Conservation (phyloP, 2,329 filamentous ascomycete species). For the Microdochium nivale region DNA sequence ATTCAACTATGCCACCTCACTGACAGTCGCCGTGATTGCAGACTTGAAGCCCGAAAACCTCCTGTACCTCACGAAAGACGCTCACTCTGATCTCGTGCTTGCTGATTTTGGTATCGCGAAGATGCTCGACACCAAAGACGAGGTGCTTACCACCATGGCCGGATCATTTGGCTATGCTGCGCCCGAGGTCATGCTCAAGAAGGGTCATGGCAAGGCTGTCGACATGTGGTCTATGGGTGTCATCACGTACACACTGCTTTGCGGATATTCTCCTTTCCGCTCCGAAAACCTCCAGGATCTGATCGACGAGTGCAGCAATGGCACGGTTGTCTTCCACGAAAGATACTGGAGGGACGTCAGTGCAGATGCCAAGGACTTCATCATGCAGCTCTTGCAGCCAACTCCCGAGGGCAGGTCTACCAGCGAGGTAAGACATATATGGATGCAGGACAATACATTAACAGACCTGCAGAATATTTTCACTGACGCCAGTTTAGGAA, state of each 20-base stretch:
- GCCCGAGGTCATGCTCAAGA: conserved; percentile 96
- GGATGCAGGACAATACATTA: conserved; percentile 1
- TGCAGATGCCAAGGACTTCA: conserved; percentile 91
- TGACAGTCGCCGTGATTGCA: conserved; percentile 24
- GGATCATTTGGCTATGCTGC: conserved; percentile 97
- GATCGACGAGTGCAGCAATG: conserved; percentile 85
- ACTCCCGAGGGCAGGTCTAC: conserved; percentile 68
- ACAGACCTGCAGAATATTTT: too few species aligned
- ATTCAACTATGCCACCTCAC: background rate
- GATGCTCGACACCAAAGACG: conserved; percentile 84
- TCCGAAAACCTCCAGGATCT: conserved; percentile 89
- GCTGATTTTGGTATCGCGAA: conserved; percentile 99
- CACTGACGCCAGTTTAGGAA: conserved; percentile 37
- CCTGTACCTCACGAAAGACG: conserved; percentile 74
- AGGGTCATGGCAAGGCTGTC: conserved; percentile 93
- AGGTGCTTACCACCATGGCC: conserved; percentile 95
- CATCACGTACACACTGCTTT: conserved; percentile 96
- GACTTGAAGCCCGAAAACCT: conserved; percentile 98
- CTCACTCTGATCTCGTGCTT: conserved; percentile 78
- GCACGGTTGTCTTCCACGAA: conserved; percentile 87
- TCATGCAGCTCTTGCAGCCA: conserved; percentile 70
- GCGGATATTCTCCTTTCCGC: conserved; percentile 95
- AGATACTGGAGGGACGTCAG: conserved; percentile 98
- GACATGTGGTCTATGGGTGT: conserved; percentile 99
- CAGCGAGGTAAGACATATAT: conserved; percentile 52